Evolutionary conservation across 768 basidiomycete genomes (phyloP).

Genomic region (Lyophyllum shimeji): DNA sequence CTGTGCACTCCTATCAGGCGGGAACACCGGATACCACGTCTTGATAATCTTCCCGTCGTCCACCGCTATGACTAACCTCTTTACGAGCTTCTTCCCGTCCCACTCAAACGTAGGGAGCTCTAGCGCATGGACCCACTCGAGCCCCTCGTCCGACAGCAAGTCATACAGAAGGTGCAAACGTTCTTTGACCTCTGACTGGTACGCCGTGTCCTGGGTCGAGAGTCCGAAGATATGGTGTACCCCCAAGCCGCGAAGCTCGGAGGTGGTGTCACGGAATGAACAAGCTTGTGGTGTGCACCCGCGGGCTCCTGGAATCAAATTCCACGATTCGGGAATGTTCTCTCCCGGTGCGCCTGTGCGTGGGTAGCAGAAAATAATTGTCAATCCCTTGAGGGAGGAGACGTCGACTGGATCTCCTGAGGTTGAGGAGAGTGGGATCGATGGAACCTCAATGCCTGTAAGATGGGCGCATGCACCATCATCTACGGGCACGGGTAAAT

Average conservation of each 20-base stretch:
- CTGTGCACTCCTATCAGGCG: slow-evolving; percentile 16
- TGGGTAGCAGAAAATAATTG: slow-evolving; percentile 22
- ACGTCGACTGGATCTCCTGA: slow-evolving; percentile 15
- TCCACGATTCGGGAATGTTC: slow-evolving; percentile 17
- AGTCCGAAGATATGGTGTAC: slow-evolving; percentile 21
- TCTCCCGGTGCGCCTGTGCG: slow-evolving; percentile 19
- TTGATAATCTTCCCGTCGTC: slow-evolving; percentile 18
- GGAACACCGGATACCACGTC: slow-evolving; percentile 22
- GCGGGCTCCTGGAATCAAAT: slow-evolving; percentile 22
- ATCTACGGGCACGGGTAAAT: slow-evolving; percentile 20
- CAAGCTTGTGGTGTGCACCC: slow-evolving; percentile 24
- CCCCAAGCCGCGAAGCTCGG: slow-evolving; percentile 17
- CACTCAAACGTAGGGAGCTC: slow-evolving; percentile 21
- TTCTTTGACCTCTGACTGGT: slow-evolving; percentile 21
- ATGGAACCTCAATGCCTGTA: slow-evolving; percentile 11
- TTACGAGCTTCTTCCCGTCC: slow-evolving; percentile 17
- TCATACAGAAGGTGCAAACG: slow-evolving; percentile 21
- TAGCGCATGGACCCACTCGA: slow-evolving; percentile 15
- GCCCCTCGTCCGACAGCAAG: slow-evolving; percentile 17
- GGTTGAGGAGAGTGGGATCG: slow-evolving; percentile 17
- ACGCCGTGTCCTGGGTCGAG: slow-evolving; percentile 20
- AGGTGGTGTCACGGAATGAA: slow-evolving; percentile 19
- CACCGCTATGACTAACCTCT: slow-evolving; percentile 16
- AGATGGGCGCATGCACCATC: slow-evolving; percentile 22
- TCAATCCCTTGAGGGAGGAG: slow-evolving; percentile 16